Evolutionary conservation across 306 rosid genomes (phyloP), one percentile per base, ranked within the genome.

Genomic region (Carpinus viminea): DNA sequence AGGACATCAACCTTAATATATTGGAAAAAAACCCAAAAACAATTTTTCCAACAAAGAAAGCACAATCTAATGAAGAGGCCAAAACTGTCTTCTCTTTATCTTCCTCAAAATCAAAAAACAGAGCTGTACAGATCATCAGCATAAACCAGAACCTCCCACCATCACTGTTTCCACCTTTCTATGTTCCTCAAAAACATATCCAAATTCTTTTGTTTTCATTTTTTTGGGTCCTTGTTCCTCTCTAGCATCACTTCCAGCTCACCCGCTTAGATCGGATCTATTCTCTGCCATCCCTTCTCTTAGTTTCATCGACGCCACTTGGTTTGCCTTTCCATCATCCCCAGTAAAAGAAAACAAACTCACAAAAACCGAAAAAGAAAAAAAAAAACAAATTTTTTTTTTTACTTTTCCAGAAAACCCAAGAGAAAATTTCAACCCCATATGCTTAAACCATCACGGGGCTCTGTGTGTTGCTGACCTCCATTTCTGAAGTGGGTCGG

Each of bases 241-340:
- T 55, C 72, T 56, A 72, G 76, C 78, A 74, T 54, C 57, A 81
- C 11, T 51, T 80, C 85, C 90, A 90, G 89, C 90, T 89, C 93
- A 86, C 55, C 96, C 91, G 89, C 84, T 86, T 76, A 84, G 88
- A 86, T 84, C 90, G 96, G 93, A 93, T 92, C 92, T 48, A 76
- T 86, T 83, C 73, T 69, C 86, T 81, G 73, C 76, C 90, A 56
- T 70, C 45, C 71, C 70, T 18, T 52, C 62, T 36, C 87, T 84
- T 85, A 76, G 18, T 82, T 83, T 80, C 85, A 20, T 83, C 88
- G 51, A 77, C 83, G 80, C 85, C 88, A 85, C 84, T 74, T 76
- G 81, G 48, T 78, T 60, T 18, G 7, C 81, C 76, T 41, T 82
- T 87, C 84, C 46, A 79, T 82, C 84, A 15, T 76, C 85, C 87